Conservation (phyloP, 805 yeast genomes). For the Torulaspora microellipsoides region DNA sequence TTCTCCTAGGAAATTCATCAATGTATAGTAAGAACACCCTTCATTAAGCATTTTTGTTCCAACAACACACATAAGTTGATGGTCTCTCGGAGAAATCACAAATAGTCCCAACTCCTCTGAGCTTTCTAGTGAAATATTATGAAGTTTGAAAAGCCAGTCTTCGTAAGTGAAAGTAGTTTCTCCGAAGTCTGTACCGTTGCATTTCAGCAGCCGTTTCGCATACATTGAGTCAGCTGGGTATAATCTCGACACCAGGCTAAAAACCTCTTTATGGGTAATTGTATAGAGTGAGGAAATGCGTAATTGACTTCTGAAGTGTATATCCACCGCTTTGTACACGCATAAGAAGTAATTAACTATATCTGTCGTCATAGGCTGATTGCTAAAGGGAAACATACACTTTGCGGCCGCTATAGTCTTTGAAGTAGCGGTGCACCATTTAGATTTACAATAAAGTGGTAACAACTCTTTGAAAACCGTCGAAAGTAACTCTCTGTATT, state of each 20-base stretch:
- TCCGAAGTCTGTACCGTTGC: constrained; percentile 10
- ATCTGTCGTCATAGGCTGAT: constrained; percentile 12
- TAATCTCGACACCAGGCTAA: constrained; percentile 7
- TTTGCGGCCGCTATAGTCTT: constrained; percentile 6
- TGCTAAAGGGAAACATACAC: constrained; percentile 14
- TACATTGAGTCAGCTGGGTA: constrained; percentile 10
- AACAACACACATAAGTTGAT: constrained; percentile 14
- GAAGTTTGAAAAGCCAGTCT: constrained; percentile 12
- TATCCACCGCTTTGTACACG: constrained; percentile 11
- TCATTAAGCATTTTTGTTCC: constrained; percentile 10
- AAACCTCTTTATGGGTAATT: constrained; percentile 10
- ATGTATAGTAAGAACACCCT: constrained; percentile 10
- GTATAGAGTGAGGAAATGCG: constrained; percentile 9
- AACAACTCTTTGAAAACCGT: constrained; percentile 18
- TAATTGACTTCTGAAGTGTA: constrained; percentile 4
- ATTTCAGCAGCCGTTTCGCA: constrained; percentile 4
- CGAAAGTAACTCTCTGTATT: constrained; percentile 9
- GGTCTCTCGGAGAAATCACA: constrained; percentile 10
- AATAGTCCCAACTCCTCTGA: constrained; percentile 14
- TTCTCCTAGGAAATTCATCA: constrained; percentile 19
- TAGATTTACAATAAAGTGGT: constrained; percentile 16
- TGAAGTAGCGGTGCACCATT: constrained; percentile 12
- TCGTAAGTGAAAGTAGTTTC: constrained; percentile 7
- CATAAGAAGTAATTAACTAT: constrained; percentile 11
- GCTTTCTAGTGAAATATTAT: constrained; percentile 8